phyloP scores from a whole-genome alignment of 208 protist genomes.

The Eutreptiella sp. region DNA sequence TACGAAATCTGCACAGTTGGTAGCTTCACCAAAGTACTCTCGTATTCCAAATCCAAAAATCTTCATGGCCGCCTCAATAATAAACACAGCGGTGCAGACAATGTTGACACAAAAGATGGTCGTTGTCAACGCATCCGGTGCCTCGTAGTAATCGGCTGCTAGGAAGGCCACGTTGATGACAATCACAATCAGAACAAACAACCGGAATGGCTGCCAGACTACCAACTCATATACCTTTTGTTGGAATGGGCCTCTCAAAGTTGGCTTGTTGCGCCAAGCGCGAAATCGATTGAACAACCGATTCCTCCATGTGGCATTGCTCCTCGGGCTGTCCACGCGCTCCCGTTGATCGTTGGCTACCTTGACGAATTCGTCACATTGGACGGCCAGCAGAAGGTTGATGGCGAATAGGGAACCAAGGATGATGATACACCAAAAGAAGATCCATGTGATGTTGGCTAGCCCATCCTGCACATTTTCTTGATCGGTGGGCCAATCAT shows the following conservation, averaged over 20 bases:
- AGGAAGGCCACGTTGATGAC: conserved; percentile 25
- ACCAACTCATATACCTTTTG: conserved; percentile 7
- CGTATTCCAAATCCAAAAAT: conserved; percentile 30
- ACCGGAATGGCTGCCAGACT: conserved; percentile 16
- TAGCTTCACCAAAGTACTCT: conserved; percentile 14
- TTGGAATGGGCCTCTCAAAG: conserved; percentile 7
- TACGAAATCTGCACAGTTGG: too few relatives aligned
- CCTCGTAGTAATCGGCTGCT: conserved; percentile 9
- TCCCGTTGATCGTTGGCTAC: neutral
- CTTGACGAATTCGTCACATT: conserved; percentile 3
- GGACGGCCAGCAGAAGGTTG: conserved; percentile 23
- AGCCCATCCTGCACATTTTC: conserved; percentile 7
- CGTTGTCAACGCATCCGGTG: neutral
- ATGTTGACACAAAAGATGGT: conserved; percentile 18
- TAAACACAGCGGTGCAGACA: conserved; percentile 29
- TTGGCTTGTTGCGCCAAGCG: too few relatives aligned
- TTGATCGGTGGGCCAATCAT: conserved; percentile 19
- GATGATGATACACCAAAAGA: conserved; percentile 16
- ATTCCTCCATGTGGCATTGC: too few relatives aligned
- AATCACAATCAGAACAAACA: conserved; percentile 26
- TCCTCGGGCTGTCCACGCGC: too few relatives aligned
- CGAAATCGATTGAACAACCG: too few relatives aligned
- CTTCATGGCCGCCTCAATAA: conserved; percentile 23
- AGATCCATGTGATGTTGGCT: conserved; percentile 16
- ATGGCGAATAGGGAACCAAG: conserved; percentile 28